phyloP scores from a whole-genome alignment of 306 rosid species.

The Begonia masoniana region DNA sequence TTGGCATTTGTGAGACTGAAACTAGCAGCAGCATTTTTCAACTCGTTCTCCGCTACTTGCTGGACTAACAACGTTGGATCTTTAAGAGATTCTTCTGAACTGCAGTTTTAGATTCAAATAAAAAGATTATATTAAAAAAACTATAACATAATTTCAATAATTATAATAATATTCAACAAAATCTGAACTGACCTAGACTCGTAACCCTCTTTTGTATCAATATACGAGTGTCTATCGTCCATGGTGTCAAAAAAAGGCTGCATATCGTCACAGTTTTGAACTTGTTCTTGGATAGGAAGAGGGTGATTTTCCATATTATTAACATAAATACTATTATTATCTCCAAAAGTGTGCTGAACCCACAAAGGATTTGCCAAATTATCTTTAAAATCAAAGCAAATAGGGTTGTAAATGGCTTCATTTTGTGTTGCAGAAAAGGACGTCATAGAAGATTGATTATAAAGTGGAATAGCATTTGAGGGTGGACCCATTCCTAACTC shows the following conservation, averaged over 20 bases:
- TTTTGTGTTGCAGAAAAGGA: conserved; percentile 11
- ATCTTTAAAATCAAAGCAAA: conserved; percentile 33
- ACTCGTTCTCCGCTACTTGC: conserved; percentile 39
- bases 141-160: background rate
- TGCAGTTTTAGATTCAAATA: conserved; percentile 10
- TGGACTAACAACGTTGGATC: conserved; percentile 40
- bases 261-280: conserved; percentile 51
- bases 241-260: conserved; percentile 48
- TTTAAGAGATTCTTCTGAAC: conserved; percentile 63
- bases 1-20: conserved; percentile 67
- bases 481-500: conserved; percentile 51
- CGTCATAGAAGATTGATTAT: conserved; percentile 27
- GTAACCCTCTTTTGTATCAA: conserved; percentile 59
- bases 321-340: background rate
- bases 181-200: conserved; percentile 41
- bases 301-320: no score
- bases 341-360: conserved; percentile 21
- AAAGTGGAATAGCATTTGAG: conserved; percentile 18
- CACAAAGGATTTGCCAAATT: conserved; percentile 23
- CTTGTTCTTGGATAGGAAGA: conserved; percentile 9
- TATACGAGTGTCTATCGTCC: conserved; percentile 57
- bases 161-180: background rate
- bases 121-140: background rate
- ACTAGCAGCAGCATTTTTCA: conserved; percentile 19
- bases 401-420: conserved; percentile 21